phyloP scores from a whole-genome alignment of 805 yeast species.

The Kazachstania bromeliacearum region DNA sequence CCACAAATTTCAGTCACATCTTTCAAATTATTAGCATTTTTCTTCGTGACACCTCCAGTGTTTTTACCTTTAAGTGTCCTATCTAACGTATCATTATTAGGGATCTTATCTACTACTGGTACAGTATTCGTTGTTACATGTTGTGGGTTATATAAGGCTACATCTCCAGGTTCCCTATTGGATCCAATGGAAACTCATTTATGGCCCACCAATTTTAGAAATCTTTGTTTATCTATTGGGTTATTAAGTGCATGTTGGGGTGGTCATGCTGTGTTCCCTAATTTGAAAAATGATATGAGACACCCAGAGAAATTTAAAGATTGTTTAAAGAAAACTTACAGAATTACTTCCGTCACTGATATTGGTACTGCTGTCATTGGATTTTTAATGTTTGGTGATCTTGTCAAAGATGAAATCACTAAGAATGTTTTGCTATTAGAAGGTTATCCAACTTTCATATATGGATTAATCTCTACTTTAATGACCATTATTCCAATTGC shows the following conservation, averaged over 20 bases:
- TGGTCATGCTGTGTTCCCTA: constrained; percentile 76
- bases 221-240: constrained; percentile 53
- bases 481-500: constrained; percentile 81
- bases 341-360: constrained; percentile 52
- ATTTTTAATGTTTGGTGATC: constrained; percentile 70
- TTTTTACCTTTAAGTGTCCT: constrained; percentile 67
- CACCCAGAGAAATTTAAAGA: constrained; percentile 47
- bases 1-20: constrained; percentile 43
- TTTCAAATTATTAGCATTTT: constrained; percentile 60
- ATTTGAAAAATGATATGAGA: constrained; percentile 61
- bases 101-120: constrained; percentile 60
- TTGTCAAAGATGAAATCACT: constrained; percentile 64
- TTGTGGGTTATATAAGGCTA: constrained; percentile 53
- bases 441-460: constrained; percentile 59
- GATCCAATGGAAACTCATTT: constrained; percentile 55
- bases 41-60: constrained; percentile 71
- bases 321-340: constrained; percentile 50
- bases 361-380: constrained; percentile 57
- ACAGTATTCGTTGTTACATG: constrained; percentile 49
- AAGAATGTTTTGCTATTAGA: constrained; percentile 57
- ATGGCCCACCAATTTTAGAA: constrained; percentile 48
- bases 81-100: constrained; percentile 59
- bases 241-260: constrained; percentile 75
- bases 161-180: constrained; percentile 67
- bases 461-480: constrained; percentile 49